These are phyloP conservation scores for Sarcodon aspratus DNA, from an alignment of 768 basidiomycete species.

Conservation along the genomic window DNA sequence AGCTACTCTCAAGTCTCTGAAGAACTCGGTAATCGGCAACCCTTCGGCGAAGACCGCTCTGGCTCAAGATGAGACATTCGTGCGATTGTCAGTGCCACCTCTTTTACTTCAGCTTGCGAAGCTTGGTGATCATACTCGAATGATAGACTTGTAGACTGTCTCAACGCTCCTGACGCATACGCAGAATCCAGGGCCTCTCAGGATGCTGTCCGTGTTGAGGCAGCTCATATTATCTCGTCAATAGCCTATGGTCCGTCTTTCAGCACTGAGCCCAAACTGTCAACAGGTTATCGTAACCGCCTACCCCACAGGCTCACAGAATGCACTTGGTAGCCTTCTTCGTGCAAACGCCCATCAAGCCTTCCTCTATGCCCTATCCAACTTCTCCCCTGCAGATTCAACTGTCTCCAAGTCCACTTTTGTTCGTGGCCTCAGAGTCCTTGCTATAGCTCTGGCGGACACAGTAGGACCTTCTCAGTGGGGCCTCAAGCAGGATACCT, in stretches of 20 bases:
- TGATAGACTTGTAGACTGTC: slow-evolving; percentile 47
- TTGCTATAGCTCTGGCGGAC: slow-evolving; percentile 52
- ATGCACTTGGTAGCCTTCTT: slow-evolving; percentile 46
- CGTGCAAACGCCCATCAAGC: slow-evolving; percentile 45
- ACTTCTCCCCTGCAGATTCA: slow-evolving; percentile 26
- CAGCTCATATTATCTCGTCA: slow-evolving; percentile 66
- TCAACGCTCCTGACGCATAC: slow-evolving; percentile 30
- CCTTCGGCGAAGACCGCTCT: slow-evolving; percentile 56
- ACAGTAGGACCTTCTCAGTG: slow-evolving; percentile 60
- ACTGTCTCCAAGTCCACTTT: slow-evolving; percentile 41
- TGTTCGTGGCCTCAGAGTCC: slow-evolving; percentile 48
- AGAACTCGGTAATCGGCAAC: slow-evolving; percentile 74
- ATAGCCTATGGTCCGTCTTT: slow-evolving; percentile 46
- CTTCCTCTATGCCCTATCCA: slow-evolving; percentile 50
- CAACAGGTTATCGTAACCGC: neutral
- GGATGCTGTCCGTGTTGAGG: slow-evolving; percentile 53
- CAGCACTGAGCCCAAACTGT: neutral
- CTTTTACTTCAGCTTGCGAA: neutral
- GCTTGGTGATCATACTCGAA: neutral
- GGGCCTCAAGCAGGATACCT: slow-evolving; percentile 40
- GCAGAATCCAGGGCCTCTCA: slow-evolving; percentile 23
- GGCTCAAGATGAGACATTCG: slow-evolving; percentile 42
- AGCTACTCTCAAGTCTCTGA: slow-evolving; percentile 48
- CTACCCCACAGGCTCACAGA: slow-evolving; percentile 40
- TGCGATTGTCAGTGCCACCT: slow-evolving; percentile 14